Conservation (phyloP, 345 rosid species). For the Populus euphratica region DNA sequence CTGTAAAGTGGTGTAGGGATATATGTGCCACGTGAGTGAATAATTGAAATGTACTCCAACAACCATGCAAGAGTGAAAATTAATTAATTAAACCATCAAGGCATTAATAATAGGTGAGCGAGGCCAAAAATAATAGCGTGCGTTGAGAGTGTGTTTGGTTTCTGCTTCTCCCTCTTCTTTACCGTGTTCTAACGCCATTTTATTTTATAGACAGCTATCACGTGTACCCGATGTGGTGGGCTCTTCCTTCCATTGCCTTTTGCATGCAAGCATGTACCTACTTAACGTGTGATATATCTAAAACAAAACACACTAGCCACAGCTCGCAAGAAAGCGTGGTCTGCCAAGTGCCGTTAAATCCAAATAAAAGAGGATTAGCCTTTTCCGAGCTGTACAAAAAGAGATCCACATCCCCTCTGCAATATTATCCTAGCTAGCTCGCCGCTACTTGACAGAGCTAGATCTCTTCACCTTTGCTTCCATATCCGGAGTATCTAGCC, state of each 20-base stretch:
- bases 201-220: constrained; percentile 20
- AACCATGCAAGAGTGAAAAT: constrained; percentile 15
- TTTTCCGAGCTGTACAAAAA: not conserved
- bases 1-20: not conserved
- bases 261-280: constrained; percentile 11
- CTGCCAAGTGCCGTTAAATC: not conserved
- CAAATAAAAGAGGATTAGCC: not conserved
- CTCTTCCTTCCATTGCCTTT: constrained; percentile 6
- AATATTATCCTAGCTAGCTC: not conserved
- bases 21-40: constrained; percentile 3
- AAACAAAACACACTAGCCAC: not conserved
- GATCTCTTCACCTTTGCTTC: constrained; percentile 25
- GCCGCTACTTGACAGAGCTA: not conserved
- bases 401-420: constrained; percentile 6
- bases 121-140: not conserved
- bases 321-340: not conserved
- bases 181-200: constrained; percentile 11
- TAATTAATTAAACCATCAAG: constrained; percentile 9
- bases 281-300: constrained; percentile 15
- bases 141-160: not conserved
- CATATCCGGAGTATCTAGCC: constrained; percentile 10
- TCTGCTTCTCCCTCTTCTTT: not conserved
- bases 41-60: constrained; percentile 14
- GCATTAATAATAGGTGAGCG: not conserved
- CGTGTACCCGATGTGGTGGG: not conserved